A percentile compares a stretch with the other conserved stretches of the same genome.
Conservation (phyloP, 2,329 filamentous ascomycete species). For the Fusarium solani-melongenae region DNA sequence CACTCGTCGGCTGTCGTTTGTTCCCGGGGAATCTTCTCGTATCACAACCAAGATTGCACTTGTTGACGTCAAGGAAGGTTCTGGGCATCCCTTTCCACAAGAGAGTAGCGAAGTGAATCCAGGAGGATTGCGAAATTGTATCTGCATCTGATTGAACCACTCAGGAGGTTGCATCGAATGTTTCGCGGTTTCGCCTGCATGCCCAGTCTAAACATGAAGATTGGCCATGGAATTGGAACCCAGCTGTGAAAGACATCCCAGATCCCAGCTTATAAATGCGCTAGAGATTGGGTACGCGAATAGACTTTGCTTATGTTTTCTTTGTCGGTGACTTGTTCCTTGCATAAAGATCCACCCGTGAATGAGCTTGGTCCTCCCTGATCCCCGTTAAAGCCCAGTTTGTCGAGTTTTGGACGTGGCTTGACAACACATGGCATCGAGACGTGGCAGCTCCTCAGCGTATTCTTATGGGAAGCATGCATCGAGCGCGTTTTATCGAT, state of each 20-base stretch:
- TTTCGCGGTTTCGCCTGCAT: slow-evolving; percentile 5
- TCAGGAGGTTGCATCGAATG: slow-evolving; percentile 21
- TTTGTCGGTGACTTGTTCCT: slow-evolving; percentile 23
- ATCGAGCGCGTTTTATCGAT: not conserved
- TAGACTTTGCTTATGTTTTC: slow-evolving; percentile 26
- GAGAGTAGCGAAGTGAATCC: not conserved
- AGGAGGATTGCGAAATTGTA: slow-evolving; percentile 1
- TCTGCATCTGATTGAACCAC: slow-evolving; percentile 6
- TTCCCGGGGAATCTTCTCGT: not conserved
- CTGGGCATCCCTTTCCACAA: not conserved
- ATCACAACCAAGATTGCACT: not conserved
- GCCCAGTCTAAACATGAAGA: slow-evolving; percentile 18
- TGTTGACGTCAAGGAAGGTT: not conserved
- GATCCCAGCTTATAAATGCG: slow-evolving; percentile 21
- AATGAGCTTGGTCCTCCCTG: not conserved
- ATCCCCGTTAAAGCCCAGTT: not conserved
- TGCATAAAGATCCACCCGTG: slow-evolving; percentile 26
- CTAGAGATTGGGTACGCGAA: slow-evolving; percentile 20
- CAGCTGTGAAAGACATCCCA: slow-evolving; percentile 13
- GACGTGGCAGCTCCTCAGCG: not conserved
- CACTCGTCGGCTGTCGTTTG: not conserved
- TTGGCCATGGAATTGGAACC: slow-evolving; percentile 9
- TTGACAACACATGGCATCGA: not conserved
- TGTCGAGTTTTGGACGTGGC: not conserved
- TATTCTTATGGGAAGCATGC: not conserved